Evolutionary conservation across 2,329 filamentous ascomycete species (phyloP).

Genomic region (Ophidiomyces ophidiicola): DNA sequence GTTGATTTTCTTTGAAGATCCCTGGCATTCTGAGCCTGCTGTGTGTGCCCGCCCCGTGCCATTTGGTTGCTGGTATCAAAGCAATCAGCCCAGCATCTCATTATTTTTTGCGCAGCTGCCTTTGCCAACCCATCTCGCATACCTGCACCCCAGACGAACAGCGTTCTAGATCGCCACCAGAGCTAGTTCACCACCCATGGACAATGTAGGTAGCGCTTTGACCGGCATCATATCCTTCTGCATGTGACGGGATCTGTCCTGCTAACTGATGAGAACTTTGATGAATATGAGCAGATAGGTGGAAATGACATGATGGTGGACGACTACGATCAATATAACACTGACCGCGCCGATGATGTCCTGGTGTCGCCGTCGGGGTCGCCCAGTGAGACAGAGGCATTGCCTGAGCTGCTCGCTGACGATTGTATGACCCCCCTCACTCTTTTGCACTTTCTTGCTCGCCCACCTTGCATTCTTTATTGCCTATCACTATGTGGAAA

Average conservation of each 20-base stretch:
- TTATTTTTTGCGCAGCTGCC: too few relatives aligned
- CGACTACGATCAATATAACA: conserved; percentile 44
- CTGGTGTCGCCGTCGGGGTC: conserved; percentile 50
- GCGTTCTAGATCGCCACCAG: neutral
- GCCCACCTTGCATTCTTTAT: neutral
- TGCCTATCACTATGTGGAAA: neutral
- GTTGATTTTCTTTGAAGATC: too few relatives aligned
- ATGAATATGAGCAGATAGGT: conserved; percentile 19
- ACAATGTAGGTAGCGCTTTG: conserved; percentile 13
- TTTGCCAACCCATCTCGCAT: neutral
- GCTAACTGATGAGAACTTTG: conserved; percentile 20
- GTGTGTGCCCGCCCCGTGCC: too few relatives aligned
- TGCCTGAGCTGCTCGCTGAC: conserved; percentile 45
- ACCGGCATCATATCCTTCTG: neutral
- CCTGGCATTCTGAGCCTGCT: too few relatives aligned
- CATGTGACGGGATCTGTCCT: neutral
- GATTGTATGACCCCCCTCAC: conserved; percentile 37
- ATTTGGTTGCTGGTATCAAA: too few relatives aligned
- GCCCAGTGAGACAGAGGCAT: conserved; percentile 44
- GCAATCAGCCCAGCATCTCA: too few relatives aligned
- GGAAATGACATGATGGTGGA: conserved; percentile 53
- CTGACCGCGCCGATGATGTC: conserved; percentile 51
- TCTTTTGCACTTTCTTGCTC: neutral
- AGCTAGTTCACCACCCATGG: conserved; percentile 8
- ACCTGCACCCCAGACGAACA: neutral